phyloP scores from a whole-genome alignment of 106 monocot genomes.

The Amphibolis antarctica region DNA sequence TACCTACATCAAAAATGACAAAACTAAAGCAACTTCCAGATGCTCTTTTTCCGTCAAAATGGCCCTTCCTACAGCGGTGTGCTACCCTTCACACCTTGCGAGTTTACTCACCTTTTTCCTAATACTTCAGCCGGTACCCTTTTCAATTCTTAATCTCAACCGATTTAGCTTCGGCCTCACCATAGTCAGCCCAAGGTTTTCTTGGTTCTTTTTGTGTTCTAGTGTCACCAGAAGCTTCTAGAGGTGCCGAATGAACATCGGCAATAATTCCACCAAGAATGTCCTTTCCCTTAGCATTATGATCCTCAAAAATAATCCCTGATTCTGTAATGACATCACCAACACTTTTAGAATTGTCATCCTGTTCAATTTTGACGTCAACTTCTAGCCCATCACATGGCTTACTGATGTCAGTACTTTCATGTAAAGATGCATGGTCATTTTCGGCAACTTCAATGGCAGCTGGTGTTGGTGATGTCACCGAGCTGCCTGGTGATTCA shows the following conservation, averaged over 20 bases:
- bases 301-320: neutral
- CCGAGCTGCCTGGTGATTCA: constrained; percentile 25
- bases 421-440: constrained; percentile 16
- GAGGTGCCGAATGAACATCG: constrained; percentile 9
- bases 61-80: neutral
- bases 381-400: constrained; percentile 1
- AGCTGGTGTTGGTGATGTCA: constrained; percentile 12
- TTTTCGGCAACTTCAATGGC: constrained; percentile 16
- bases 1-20: no score
- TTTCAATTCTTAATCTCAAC: constrained; percentile 28
- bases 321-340: constrained; percentile 13
- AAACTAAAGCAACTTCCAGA: no score
- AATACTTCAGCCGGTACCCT: no score
- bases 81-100: neutral
- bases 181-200: constrained; percentile 62
- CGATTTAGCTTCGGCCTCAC: constrained; percentile 49
- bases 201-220: constrained; percentile 12
- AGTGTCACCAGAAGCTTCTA: constrained; percentile 6
- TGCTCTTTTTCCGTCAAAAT: no score
- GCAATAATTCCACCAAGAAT: neutral
- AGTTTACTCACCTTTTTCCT: no score
- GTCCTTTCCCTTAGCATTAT: constrained; percentile 5
- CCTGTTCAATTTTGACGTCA: constrained; percentile 9
- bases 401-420: constrained; percentile 2
- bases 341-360: constrained; percentile 8